These are phyloP conservation scores for Glaciozyma martinii DNA, from an alignment of 768 basidiomycete genomes.

Conservation along the genomic window DNA sequence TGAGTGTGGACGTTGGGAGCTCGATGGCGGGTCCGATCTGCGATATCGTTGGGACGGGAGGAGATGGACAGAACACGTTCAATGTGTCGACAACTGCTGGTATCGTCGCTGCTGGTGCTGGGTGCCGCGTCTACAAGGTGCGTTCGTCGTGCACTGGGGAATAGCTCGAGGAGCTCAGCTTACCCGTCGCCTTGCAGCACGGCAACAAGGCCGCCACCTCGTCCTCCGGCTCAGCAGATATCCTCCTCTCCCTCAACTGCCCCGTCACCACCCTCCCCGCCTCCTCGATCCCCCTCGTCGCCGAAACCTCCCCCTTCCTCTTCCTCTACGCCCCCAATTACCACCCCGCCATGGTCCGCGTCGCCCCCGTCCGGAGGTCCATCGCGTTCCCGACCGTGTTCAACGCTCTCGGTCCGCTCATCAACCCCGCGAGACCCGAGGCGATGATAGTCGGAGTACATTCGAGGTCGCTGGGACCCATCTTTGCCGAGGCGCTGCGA, in stretches of 20 bases:
- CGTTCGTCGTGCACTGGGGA: conserved; percentile 43
- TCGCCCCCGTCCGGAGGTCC: conserved; percentile 73
- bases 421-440: conserved; percentile 77
- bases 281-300: conserved; percentile 42
- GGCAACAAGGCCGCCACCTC: conserved; percentile 76
- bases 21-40: conserved; percentile 43
- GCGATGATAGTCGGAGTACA: conserved; percentile 91
- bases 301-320: conserved; percentile 65
- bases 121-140: conserved; percentile 86
- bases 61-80: conserved; percentile 91
- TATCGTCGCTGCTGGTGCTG: conserved; percentile 87
- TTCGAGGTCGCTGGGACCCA: conserved; percentile 63
- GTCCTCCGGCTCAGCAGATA: conserved; percentile 84
- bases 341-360: conserved; percentile 70
- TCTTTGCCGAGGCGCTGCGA: conserved; percentile 66
- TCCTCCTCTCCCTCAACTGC: conserved; percentile 75
- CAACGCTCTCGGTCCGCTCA: conserved; percentile 86
- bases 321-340: conserved; percentile 93
- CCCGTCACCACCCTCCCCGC: conserved; percentile 52
- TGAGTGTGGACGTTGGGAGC: conserved; percentile 53
- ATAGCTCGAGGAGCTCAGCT: neutral
- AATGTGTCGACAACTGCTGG: conserved; percentile 94
- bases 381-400: conserved; percentile 95
- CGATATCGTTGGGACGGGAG: conserved; percentile 88
- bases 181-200: conserved; percentile 52